phyloP scores from a whole-genome alignment of 2,329 filamentous ascomycete species.

The Rutstroemia sp. region DNA sequence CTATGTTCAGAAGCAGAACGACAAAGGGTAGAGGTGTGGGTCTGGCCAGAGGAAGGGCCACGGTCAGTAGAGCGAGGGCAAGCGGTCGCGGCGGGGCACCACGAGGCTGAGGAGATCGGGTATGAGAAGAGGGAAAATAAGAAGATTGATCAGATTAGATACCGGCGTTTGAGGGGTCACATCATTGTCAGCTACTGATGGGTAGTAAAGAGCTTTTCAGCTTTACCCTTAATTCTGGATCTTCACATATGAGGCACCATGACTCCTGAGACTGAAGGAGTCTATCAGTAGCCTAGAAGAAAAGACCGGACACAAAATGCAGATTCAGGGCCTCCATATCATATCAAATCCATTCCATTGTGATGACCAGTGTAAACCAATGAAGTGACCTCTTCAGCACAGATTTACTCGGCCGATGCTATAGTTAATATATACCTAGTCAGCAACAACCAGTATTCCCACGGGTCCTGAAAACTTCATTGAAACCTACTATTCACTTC shows the following conservation, averaged over 20 bases:
- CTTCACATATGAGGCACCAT: background rate
- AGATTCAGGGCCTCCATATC: background rate
- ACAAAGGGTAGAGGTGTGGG: constrained; percentile 90
- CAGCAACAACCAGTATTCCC: no score
- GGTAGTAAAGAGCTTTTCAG: background rate
- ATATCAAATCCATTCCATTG: background rate
- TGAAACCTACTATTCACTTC: no score
- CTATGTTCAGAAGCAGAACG: constrained; percentile 95
- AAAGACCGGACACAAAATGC: background rate
- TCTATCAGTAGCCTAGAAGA: no score
- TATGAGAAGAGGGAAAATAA: background rate
- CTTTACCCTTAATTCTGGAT: background rate
- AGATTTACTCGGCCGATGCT: no score
- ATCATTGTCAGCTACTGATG: constrained; percentile 6
- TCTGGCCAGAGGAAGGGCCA: constrained; percentile 88
- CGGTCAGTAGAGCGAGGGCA: constrained; percentile 79
- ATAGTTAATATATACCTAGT: no score
- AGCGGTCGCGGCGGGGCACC: constrained; percentile 26
- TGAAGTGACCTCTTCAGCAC: background rate
- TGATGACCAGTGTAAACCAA: background rate
- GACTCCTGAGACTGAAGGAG: background rate
- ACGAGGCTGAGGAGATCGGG: constrained; percentile 20
- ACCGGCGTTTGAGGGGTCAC: constrained; percentile 23
- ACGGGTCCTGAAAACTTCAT: no score
- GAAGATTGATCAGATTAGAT: background rate